Evolutionary conservation across 1,284 basidiomycete species (phyloP), one percentile per base, ranked within the genome.

Genomic region (Pseudozyma pruni): DNA sequence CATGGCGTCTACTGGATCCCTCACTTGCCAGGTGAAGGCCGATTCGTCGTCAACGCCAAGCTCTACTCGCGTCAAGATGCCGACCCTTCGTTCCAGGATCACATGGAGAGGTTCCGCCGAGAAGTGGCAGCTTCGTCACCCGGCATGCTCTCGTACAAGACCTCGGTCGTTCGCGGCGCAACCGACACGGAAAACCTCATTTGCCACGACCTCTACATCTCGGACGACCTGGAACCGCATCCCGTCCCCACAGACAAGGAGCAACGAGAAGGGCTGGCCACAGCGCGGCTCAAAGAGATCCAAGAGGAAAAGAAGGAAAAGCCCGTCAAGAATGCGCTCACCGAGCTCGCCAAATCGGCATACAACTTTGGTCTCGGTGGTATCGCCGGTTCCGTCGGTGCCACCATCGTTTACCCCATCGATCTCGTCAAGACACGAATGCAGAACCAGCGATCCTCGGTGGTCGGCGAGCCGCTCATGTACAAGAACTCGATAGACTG

Each of bases 311-410:
- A 71, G 44, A 61, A 50, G 50, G 43, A 62, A 16, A 61, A 61
- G 40, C 60, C 68, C 20, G 64, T 68, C 54, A 56, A 60, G 53
- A 62, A 43, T 40, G 70, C 64, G 13, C 17, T 68, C 20, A 32
- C 64, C 20, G 70, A 68, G 35, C 10, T 72, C 19, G 74, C 60
- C 17, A 78, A 84, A 69, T 83, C 83, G n/a, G 76, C 76, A 16
- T 98, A 97, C 84, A 93, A 89, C 83, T 98, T 98, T 81, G 86
- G 87, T 42, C 89, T 92, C 76, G 95, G 94, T 81, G 94, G 94
- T 83, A 84, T 96, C 64, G 94, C 95, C 35, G 95, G 95, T 59
- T 92, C 76, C 32, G 88, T 93, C 70, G 94, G 94, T 72, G 94
- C 90, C 49, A 97, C 90, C 63, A 92, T 93, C 43, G 93, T 95